phyloP scores from a whole-genome alignment of 805 yeast species.

The Saccharomycopsis selenospora region DNA sequence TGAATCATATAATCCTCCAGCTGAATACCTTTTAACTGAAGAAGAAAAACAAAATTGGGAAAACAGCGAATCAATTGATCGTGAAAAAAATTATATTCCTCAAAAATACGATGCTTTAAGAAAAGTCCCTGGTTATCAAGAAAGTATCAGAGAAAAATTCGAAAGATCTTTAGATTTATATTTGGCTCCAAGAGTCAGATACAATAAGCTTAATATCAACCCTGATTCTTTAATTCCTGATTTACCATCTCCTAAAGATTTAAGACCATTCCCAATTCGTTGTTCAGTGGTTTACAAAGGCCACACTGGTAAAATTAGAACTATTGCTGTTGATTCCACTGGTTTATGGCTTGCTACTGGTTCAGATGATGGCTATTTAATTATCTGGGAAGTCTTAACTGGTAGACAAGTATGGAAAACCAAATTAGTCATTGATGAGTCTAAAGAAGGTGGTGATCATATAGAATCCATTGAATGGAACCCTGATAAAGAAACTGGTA shows the following conservation, averaged over 20 bases:
- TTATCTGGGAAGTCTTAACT: conserved; percentile 94
- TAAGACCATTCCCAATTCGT: conserved; percentile 92
- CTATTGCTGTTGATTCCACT: conserved; percentile 75
- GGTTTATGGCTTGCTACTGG: conserved; percentile 98
- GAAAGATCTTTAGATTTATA: conserved; percentile 92
- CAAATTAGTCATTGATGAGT: conserved; percentile 39
- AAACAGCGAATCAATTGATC: conserved; percentile 61
- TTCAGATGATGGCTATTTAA: conserved; percentile 90
- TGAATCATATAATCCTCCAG: conserved; percentile 96
- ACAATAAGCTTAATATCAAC: conserved; percentile 83
- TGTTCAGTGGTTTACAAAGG: conserved; percentile 81
- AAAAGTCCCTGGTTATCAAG: conserved; percentile 88
- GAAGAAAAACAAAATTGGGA: conserved; percentile 74
- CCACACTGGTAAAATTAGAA: conserved; percentile 75
- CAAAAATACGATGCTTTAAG: conserved; percentile 76
- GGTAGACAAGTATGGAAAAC: conserved; percentile 85
- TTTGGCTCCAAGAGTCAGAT: conserved; percentile 92
- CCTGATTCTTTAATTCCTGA: conserved; percentile 95
- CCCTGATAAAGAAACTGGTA: conserved; percentile 67
- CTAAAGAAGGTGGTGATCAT: conserved; percentile 63
- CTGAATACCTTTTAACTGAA: conserved; percentile 74
- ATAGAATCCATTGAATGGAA: conserved; percentile 85
- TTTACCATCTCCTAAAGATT: conserved; percentile 91
- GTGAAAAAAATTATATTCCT: conserved; percentile 75
- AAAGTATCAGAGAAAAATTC: conserved; percentile 79